Evolutionary conservation across 1,284 basidiomycete species (phyloP), one percentile per base, ranked within the genome.

Genomic region (Sphagnurus paluster): DNA sequence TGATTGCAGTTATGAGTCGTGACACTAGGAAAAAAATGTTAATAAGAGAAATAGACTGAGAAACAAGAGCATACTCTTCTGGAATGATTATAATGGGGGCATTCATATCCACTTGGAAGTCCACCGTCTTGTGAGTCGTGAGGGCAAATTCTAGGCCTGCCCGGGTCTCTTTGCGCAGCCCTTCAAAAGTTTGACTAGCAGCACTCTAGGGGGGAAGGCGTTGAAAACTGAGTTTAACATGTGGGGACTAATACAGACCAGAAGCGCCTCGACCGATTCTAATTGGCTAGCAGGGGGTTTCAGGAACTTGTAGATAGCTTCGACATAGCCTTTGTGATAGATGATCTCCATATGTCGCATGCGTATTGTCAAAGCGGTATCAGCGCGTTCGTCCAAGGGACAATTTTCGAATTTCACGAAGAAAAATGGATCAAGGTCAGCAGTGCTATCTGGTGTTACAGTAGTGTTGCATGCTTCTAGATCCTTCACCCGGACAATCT

Each of bases 271-370:
- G 44, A 99, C 93, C 1, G 96, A 96, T 67, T 99, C 95, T 39
- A 99, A 69, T 65, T 99, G 96, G 63, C 89, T 95, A 35, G 88
- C 87, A 1, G 97, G 95, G 2, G 97, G 97, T 63, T 87, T 92
- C 72, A 99, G 90, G 73, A 99, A 99, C 51, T 78, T 81, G 54
- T 91, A 87, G 29, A 99, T 82, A 2, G 90, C 90, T 71, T 99
- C 96, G 32, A 99, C 79, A 64, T 98, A 99, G 26, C 91, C 90
- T 58, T 79, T 84, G 64, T 99, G 94, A 62, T 99, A 99, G 46
- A 99, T 91, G 56, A 99, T 92, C 68, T 99, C 96, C 84, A 98
- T 90, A 59, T 96, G 93, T 5, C 94, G 83, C 89, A 99, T 93
- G 48, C 85, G 86, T 44, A 98, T 82, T 5, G 88, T 90, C 45